phyloP scores from a whole-genome alignment of 2,329 filamentous ascomycete species.

The Cordyceps fumosorosea region DNA sequence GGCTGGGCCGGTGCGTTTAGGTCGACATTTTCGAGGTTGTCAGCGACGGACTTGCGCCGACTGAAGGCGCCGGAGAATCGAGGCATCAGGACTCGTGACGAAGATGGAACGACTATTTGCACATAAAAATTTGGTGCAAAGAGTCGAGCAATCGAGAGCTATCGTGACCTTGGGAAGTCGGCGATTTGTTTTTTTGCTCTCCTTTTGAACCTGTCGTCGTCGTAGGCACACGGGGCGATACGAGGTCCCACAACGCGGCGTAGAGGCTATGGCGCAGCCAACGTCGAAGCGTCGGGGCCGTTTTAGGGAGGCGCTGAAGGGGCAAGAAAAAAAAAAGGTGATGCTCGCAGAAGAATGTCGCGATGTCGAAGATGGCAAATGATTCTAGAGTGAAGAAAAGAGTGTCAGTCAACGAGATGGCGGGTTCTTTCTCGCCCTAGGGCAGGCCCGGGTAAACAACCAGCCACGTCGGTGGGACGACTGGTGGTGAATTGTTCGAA shows the following conservation, averaged over 20 bases:
- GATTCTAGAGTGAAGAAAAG: not conserved
- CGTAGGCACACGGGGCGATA: slow-evolving; percentile 8
- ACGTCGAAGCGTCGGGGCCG: slow-evolving; percentile 9
- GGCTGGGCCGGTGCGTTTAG: slow-evolving; percentile 36
- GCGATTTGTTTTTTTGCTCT: not conserved
- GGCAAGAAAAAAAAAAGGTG: not conserved
- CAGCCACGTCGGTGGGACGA: not conserved
- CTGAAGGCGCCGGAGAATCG: slow-evolving; percentile 54
- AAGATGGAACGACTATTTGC: slow-evolving; percentile 9
- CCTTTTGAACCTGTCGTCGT: not conserved
- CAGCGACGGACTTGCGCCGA: slow-evolving; percentile 54
- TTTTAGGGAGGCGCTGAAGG: not conserved
- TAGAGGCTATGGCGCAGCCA: not conserved
- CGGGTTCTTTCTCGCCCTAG: not conserved
- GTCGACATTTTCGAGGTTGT: slow-evolving; percentile 46
- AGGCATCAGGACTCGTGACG: slow-evolving; percentile 45
- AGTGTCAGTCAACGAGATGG: not conserved
- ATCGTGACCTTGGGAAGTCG: not conserved
- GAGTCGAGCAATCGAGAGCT: not conserved
- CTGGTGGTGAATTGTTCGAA: not conserved
- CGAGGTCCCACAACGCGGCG: slow-evolving; percentile 13
- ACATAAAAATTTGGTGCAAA: not conserved
- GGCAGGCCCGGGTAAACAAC: not conserved
- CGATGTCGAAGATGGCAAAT: not conserved
- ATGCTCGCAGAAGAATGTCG: not conserved